A percentile compares a stretch with the other conserved stretches of the same genome.
phyloP scores from a whole-genome alignment of 805 yeast genomes.

The Sugiyamaella lignohabitans region DNA sequence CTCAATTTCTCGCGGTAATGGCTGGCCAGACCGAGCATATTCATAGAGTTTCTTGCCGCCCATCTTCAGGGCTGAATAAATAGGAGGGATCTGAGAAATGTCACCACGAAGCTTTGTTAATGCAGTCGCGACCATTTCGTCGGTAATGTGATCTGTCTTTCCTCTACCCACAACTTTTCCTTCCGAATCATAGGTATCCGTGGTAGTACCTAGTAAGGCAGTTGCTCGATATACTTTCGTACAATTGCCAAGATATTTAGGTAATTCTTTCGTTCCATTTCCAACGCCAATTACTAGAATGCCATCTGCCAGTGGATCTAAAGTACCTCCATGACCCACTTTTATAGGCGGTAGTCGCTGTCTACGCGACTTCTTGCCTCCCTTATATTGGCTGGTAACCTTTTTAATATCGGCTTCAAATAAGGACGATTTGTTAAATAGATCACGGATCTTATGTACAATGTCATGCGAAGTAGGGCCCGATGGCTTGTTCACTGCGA shows the following conservation, averaged over 20 bases:
- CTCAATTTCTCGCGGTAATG: conserved; percentile 78
- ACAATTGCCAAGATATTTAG: conserved; percentile 64
- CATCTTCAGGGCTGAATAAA: conserved; percentile 89
- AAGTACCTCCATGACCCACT: conserved; percentile 97
- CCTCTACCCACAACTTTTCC: conserved; percentile 68
- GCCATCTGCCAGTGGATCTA: conserved; percentile 96
- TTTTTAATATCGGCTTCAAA: conserved; percentile 38
- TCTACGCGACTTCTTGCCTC: conserved; percentile 36
- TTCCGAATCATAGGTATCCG: conserved; percentile 91
- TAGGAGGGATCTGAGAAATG: conserved; percentile 86
- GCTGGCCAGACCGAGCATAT: conserved; percentile 82
- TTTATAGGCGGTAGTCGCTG: conserved; percentile 61
- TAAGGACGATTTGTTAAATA: conserved; percentile 52
- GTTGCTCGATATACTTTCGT: conserved; percentile 74
- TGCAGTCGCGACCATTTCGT: conserved; percentile 43
- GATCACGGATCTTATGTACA: conserved; percentile 55
- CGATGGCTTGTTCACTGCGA: conserved; percentile 84
- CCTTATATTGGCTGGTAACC: conserved; percentile 24
- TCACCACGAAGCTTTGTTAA: conserved; percentile 70
- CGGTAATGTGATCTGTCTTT: conserved; percentile 49
- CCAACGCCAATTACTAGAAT: conserved; percentile 88
- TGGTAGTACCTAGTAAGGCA: conserved; percentile 81
- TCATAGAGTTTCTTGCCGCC: conserved; percentile 91
- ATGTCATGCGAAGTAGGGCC: conserved; percentile 78
- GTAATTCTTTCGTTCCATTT: conserved; percentile 75